phyloP scores from a whole-genome alignment of 2,329 filamentous ascomycete species.

The Colletotrichum costaricense region DNA sequence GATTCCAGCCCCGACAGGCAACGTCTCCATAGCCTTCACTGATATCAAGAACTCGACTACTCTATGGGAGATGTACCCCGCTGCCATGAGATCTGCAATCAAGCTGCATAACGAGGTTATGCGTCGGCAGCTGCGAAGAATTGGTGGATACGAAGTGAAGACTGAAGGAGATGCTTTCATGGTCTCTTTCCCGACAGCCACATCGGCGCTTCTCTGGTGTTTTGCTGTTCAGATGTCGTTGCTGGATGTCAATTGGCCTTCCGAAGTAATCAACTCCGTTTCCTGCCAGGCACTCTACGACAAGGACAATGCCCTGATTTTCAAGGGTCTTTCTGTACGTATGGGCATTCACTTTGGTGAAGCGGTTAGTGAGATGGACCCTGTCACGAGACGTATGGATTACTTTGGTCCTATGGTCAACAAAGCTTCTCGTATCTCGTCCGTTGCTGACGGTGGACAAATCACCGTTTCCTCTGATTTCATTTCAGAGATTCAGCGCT shows the following conservation, averaged over 20 bases:
- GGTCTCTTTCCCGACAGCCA: conserved; percentile 97
- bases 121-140: conserved; percentile 90
- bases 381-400: conserved; percentile 97
- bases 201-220: conserved; percentile 93
- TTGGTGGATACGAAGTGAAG: conserved; percentile 98
- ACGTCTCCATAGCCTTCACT: conserved; percentile 94
- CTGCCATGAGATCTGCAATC: conserved; percentile 96
- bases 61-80: conserved; percentile 94
- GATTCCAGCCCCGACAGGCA: conserved; percentile 89
- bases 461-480: conserved; percentile 98
- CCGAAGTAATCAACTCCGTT: conserved; percentile 88
- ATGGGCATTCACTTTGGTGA: conserved; percentile 98
- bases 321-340: conserved; percentile 91
- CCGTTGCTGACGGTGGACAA: conserved; percentile 94
- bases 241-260: conserved; percentile 91
- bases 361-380: conserved; percentile 94
- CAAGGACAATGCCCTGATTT: conserved; percentile 88
- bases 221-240: conserved; percentile 93
- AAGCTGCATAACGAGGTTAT: conserved; percentile 98
- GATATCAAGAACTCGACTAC: conserved; percentile 99
- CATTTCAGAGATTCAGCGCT: conserved; percentile 93
- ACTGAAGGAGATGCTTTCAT: conserved; percentile 99
- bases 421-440: conserved; percentile 91
- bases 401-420: conserved; percentile 99
- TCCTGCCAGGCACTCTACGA: conserved; percentile 87